phyloP scores from a whole-genome alignment of 2,329 filamentous ascomycete species.

The Aspergillus niger region DNA sequence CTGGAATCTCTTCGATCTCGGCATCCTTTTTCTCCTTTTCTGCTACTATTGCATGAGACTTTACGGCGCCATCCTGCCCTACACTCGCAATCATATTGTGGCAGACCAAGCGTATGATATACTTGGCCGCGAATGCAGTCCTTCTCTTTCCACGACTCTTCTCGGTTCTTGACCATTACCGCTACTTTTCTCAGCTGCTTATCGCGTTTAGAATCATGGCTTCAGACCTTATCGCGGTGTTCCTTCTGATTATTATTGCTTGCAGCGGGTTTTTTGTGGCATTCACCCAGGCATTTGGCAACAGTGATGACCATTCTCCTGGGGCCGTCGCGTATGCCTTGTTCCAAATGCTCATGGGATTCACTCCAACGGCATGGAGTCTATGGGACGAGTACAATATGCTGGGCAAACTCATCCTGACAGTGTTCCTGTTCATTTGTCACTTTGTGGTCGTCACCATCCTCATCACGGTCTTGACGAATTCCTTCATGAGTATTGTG shows the following conservation, averaged over 20 bases:
- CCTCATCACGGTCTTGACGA: constrained; percentile 90
- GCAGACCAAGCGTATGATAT: constrained; percentile 90
- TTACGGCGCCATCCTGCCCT: constrained; percentile 81
- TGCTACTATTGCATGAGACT: constrained; percentile 87
- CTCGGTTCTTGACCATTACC: constrained; percentile 90
- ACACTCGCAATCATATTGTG: constrained; percentile 66
- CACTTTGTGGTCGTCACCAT: constrained; percentile 95
- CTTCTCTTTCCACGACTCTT: constrained; percentile 88
- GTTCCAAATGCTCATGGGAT: constrained; percentile 94
- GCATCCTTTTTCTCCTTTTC: constrained; percentile 81
- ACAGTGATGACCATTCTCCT: constrained; percentile 62
- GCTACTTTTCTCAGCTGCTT: constrained; percentile 91
- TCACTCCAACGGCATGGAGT: constrained; percentile 93
- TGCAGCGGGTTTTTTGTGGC: constrained; percentile 97
- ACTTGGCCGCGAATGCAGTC: constrained; percentile 86
- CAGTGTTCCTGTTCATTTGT: constrained; percentile 86
- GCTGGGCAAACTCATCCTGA: constrained; percentile 74
- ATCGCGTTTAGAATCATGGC: constrained; percentile 96
- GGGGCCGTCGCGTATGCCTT: constrained; percentile 81
- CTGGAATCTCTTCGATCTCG: constrained; percentile 94
- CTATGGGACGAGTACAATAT: constrained; percentile 79
- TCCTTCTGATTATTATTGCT: constrained; percentile 78
- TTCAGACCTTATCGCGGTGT: constrained; percentile 80
- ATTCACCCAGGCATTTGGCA: constrained; percentile 79
- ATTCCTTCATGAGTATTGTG: constrained; percentile 93